These are phyloP conservation scores for Xylaria sp. DNA, from an alignment of 2,329 filamentous ascomycete genomes.

Conservation along the genomic window DNA sequence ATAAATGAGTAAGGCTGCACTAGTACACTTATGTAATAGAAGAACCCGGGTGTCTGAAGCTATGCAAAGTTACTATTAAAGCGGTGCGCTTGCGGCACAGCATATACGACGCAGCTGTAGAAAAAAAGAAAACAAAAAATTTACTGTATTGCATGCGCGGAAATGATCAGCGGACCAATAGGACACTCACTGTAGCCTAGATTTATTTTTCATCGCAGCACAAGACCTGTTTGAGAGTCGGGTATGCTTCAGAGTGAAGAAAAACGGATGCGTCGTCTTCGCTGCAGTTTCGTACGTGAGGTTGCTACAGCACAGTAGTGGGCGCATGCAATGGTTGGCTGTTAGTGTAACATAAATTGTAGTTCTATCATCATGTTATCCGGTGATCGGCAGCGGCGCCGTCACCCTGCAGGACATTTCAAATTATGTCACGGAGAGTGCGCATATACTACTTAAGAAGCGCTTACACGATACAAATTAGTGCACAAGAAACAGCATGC, in stretches of 20 bases:
- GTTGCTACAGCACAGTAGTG: background rate
- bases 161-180: background rate
- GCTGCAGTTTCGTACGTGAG: background rate
- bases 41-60: background rate
- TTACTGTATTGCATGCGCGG: background rate
- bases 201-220: background rate
- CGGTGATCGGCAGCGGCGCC: background rate
- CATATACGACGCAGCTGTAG: background rate
- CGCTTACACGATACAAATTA: background rate
- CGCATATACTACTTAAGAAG: background rate
- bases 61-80: background rate
- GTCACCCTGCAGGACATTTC: slow-evolving; percentile 27
- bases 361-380: slow-evolving; percentile 7
- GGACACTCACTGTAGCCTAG: background rate
- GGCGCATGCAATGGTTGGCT: background rate
- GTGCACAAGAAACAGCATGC: background rate
- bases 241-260: background rate
- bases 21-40: background rate
- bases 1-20: background rate
- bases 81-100: background rate
- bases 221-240: background rate
- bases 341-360: too few relatives aligned
- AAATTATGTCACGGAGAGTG: slow-evolving; percentile 21
- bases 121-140: background rate
- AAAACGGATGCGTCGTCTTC: background rate